Percentiles rank a stretch among this genome's conserved stretches.
phyloP scores from a whole-genome alignment of 176 grass and related monocot species.

The Avena eriantha region DNA sequence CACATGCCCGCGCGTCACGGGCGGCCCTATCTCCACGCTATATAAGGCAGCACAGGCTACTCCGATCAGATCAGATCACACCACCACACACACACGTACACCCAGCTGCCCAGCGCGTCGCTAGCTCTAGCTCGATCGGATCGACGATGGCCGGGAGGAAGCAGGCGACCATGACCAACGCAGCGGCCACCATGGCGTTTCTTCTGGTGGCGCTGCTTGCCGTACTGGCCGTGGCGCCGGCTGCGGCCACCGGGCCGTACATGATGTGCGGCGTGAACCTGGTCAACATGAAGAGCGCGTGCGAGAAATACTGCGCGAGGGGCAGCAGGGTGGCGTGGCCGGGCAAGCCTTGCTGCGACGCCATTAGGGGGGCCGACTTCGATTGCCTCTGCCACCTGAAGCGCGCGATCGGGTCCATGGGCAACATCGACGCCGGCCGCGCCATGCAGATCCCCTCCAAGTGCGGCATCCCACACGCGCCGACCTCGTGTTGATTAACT shows the following conservation, averaged over 20 bases:
- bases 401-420: background rate
- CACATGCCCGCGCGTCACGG: slow-evolving; percentile 42
- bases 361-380: slow-evolving; percentile 40
- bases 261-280: background rate
- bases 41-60: background rate
- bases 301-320: slow-evolving; percentile 33
- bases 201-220: slow-evolving; percentile 30
- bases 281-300: background rate
- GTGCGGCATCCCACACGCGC: slow-evolving; percentile 21
- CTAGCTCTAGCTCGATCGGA: background rate
- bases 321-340: background rate
- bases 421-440: slow-evolving; percentile 31
- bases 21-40: background rate
- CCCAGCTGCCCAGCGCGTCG: background rate
- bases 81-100: background rate
- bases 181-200: background rate
- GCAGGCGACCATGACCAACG: background rate
- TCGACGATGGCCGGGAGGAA: slow-evolving; percentile 10
- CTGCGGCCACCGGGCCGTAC: background rate
- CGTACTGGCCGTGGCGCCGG: background rate
- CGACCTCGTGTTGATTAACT: background rate
- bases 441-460: slow-evolving; percentile 47
- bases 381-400: slow-evolving; percentile 47
- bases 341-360: slow-evolving; percentile 43
- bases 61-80: background rate